Conservation (phyloP, 208 protist genomes). For the Naegleria gruberi region DNA sequence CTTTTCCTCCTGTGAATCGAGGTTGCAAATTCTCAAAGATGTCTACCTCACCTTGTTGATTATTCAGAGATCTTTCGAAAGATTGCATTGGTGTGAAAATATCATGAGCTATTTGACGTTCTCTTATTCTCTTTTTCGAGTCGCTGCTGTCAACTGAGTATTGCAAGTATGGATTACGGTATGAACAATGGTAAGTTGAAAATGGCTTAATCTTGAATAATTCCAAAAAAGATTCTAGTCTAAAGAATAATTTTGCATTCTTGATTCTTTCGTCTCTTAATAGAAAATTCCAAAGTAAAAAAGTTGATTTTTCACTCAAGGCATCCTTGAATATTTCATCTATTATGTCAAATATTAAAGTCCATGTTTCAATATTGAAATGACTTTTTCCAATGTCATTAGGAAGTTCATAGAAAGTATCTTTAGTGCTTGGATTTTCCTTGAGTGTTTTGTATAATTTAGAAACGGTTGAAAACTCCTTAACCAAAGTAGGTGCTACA, state of each 20-base stretch:
- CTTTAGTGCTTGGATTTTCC: background rate
- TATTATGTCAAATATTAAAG: background rate
- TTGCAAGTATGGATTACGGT: background rate
- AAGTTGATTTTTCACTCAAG: background rate
- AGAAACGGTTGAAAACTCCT: background rate
- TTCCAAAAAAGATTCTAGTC: background rate
- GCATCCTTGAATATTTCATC: background rate
- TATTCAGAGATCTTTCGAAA: background rate
- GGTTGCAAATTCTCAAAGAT: no score
- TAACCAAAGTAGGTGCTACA: background rate
- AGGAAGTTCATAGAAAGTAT: background rate
- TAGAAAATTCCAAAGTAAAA: background rate
- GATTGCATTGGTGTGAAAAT: background rate
- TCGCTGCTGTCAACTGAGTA: background rate
- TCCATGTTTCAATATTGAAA: background rate
- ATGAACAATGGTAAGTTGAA: background rate
- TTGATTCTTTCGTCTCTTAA: background rate
- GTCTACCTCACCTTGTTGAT: background rate
- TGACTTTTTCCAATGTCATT: background rate
- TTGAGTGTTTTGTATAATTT: background rate
- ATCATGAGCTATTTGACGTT: background rate
- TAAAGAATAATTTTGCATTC: background rate
- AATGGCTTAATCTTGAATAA: background rate
- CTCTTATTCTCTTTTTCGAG: background rate
- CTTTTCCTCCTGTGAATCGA: background rate